Evolutionary conservation across 2,329 filamentous ascomycete genomes (phyloP).

Genomic region (Macroventuria anomochaeta): DNA sequence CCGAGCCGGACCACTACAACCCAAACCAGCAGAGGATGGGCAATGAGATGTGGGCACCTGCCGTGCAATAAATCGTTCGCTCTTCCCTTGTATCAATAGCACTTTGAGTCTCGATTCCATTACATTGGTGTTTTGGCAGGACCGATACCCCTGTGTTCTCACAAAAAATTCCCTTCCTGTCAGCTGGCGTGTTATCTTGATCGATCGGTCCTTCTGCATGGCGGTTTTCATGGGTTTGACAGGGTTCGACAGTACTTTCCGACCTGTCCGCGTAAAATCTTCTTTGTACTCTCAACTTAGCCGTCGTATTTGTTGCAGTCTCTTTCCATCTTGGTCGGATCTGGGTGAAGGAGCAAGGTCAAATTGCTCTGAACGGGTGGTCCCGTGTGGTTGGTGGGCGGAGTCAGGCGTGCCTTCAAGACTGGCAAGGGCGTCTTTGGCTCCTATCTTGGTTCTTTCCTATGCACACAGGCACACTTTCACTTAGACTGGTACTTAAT

Average conservation of each 20-base stretch:
- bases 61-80: constrained; percentile 46
- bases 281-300: constrained; percentile 32
- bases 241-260: constrained; percentile 26
- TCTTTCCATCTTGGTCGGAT: constrained; percentile 29
- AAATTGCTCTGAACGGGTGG: constrained; percentile 15
- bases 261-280: constrained; percentile 24
- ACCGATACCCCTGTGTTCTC: constrained; percentile 51
- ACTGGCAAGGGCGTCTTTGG: constrained; percentile 43
- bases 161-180: constrained; percentile 43
- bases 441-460: constrained; percentile 29
- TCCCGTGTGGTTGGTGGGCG: constrained; percentile 26
- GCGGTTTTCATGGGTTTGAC: constrained; percentile 32
- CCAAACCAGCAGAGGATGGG: constrained; percentile 49
- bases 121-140: constrained; percentile 49
- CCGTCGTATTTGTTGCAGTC: constrained; percentile 36
- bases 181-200: constrained; percentile 39
- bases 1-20: constrained; percentile 64
- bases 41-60: constrained; percentile 52
- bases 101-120: constrained; percentile 39
- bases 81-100: constrained; percentile 42
- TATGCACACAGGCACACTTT: constrained; percentile 38
- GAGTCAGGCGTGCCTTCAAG: constrained; percentile 45
- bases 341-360: constrained; percentile 18
- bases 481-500: constrained; percentile 52
- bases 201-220: constrained; percentile 34